Evolutionary conservation across 352 stramenopile species (phyloP).

Genomic region (Phytophthora lateralis): DNA sequence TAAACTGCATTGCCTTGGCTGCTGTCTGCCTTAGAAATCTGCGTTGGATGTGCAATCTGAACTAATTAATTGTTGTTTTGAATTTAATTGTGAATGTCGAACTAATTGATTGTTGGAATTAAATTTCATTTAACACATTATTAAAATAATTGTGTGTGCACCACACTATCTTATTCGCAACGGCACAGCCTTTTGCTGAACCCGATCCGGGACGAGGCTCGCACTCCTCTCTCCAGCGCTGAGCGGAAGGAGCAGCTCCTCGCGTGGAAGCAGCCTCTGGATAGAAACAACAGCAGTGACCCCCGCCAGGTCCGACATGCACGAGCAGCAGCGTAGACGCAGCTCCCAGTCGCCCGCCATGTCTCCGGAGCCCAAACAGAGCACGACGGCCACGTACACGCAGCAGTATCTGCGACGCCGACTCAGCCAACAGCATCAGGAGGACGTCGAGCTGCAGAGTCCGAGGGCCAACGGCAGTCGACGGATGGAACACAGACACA

Average conservation of each 20-base stretch:
- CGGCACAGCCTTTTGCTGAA: no score
- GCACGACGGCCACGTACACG: slow-evolving; percentile 19
- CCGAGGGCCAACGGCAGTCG: slow-evolving; percentile 1
- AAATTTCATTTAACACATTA: not conserved
- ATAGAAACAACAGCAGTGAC: slow-evolving; percentile 11
- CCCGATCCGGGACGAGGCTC: slow-evolving; percentile 24
- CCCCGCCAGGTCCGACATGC: slow-evolving; percentile 7
- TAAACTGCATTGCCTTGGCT: no score
- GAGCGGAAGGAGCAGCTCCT: slow-evolving; percentile 37
- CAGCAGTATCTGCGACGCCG: slow-evolving; percentile 13
- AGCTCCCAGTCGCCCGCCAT: not conserved
- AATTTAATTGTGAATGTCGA: not conserved
- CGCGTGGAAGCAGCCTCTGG: slow-evolving; percentile 24
- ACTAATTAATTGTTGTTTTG: no score
- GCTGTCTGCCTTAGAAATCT: no score
- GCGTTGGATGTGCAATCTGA: not conserved
- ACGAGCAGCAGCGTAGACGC: not conserved
- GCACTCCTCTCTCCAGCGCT: slow-evolving; percentile 14
- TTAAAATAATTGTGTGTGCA: not conserved
- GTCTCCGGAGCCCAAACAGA: slow-evolving; percentile 10
- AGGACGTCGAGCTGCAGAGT: not conserved
- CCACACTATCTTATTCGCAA: not conserved
- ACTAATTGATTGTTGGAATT: not conserved
- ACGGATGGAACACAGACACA: not conserved
- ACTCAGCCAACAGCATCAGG: slow-evolving; percentile 6